These are phyloP conservation scores for Amoebophrya sp. DNA, from an alignment of 169 alveolate genomes.

Conservation along the genomic window DNA sequence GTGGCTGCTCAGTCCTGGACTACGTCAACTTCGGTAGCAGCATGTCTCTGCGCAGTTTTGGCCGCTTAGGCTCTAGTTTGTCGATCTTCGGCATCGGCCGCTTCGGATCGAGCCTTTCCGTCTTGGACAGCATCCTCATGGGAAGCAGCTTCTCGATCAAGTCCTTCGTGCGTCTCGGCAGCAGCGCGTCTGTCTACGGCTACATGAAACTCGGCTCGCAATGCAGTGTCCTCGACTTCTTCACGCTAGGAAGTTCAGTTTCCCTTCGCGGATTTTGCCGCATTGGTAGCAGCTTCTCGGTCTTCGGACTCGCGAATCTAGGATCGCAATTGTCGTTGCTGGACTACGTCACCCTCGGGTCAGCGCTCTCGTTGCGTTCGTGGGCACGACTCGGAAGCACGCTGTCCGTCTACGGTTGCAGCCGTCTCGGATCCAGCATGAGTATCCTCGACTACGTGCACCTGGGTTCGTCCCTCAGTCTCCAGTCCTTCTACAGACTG, in stretches of 20 bases:
- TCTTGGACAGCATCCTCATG: constrained; percentile 32
- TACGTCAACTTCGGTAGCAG: constrained; percentile 47
- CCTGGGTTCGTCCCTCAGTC: constrained; percentile 36
- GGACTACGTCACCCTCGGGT: constrained; percentile 23
- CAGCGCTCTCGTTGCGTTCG: background rate
- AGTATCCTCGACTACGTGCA: constrained; percentile 20
- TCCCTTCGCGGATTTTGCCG: background rate
- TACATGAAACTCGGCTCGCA: constrained; percentile 8
- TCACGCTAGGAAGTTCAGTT: background rate
- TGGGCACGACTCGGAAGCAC: constrained; percentile 21
- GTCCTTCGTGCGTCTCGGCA: constrained; percentile 30
- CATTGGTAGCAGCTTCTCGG: background rate
- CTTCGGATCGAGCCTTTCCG: constrained; percentile 50
- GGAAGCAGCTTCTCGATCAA: constrained; percentile 6
- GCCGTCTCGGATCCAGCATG: background rate
- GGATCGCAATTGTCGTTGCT: background rate
- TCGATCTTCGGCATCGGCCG: constrained; percentile 12
- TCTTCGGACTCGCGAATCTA: background rate
- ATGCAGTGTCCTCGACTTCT: constrained; percentile 4
- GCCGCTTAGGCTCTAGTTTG: constrained; percentile 16
- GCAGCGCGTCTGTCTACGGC: constrained; percentile 26
- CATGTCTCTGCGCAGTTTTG: constrained; percentile 46
- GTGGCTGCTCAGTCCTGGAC: constrained; percentile 39
- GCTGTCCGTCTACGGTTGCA: constrained; percentile 15
- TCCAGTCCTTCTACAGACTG: background rate